These are phyloP conservation scores for Hydnum rufescens DNA, from an alignment of 768 basidiomycete species.

Conservation along the genomic window DNA sequence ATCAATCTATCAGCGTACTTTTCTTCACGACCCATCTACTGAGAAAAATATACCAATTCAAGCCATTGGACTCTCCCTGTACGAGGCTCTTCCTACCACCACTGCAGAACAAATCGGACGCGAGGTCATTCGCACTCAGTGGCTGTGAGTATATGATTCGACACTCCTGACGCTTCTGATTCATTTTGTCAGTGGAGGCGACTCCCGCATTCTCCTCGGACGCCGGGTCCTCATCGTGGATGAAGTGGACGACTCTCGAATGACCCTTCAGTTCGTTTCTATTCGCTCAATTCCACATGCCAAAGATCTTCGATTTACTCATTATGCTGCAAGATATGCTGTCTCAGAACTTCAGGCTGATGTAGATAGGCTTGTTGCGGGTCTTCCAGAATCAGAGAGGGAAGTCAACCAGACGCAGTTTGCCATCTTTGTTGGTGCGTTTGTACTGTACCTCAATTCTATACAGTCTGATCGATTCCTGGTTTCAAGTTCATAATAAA, in stretches of 20 bases:
- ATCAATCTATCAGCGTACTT: conserved; percentile 42
- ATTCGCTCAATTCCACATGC: background rate
- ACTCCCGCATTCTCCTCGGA: conserved; percentile 55
- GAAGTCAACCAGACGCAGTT: conserved; percentile 63
- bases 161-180: background rate
- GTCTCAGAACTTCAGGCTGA: conserved; percentile 78
- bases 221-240: conserved; percentile 70
- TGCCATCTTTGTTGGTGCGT: conserved; percentile 60
- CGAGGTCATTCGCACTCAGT: conserved; percentile 88
- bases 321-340: conserved; percentile 41
- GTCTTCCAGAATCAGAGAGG: conserved; percentile 50
- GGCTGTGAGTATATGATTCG: conserved; percentile 43
- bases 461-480: background rate
- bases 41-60: conserved; percentile 79
- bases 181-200: conserved; percentile 30
- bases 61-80: conserved; percentile 89
- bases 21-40: conserved; percentile 47
- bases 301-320: background rate
- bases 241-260: conserved; percentile 75
- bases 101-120: conserved; percentile 54
- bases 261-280: conserved; percentile 59
- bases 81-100: conserved; percentile 69
- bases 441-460: background rate
- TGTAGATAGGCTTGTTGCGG: conserved; percentile 47
- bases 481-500: conserved; percentile 62